These are phyloP conservation scores for Gaeumannomyces tritici DNA, from an alignment of 2,329 filamentous ascomycete species.

Conservation along the genomic window DNA sequence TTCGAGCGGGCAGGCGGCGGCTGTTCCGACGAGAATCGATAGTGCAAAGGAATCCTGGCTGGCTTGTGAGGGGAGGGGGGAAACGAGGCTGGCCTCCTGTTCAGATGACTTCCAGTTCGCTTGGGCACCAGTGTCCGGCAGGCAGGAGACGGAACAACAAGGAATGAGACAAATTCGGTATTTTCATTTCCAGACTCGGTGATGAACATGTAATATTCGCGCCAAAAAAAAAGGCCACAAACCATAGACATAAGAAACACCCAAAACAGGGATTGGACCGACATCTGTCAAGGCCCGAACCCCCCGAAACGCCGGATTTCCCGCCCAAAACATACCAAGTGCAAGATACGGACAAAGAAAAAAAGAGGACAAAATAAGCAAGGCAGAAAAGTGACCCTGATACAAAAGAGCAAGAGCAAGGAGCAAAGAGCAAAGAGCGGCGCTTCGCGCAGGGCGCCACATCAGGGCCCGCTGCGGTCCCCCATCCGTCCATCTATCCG, in stretches of 20 bases:
- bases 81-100: no score
- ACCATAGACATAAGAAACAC: neutral
- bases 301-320: neutral
- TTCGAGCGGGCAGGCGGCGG: no score
- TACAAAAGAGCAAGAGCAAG: neutral
- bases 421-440: neutral
- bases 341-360: no score
- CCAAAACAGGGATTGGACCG: neutral
- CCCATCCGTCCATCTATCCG: neutral
- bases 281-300: neutral
- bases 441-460: neutral
- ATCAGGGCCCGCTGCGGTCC: neutral
- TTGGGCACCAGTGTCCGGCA: no score
- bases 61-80: no score
- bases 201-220: neutral
- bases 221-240: neutral
- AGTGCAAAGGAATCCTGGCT: no score
- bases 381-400: no score
- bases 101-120: no score
- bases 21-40: no score
- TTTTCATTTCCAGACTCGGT: no score
- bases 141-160: no score
- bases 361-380: neutral
- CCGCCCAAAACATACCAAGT: neutral
- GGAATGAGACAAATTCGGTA: neutral